Percentiles rank a stretch among this genome's conserved stretches.
phyloP scores from a whole-genome alignment of 2,329 filamentous ascomycete species.

The Xylaria sp. region DNA sequence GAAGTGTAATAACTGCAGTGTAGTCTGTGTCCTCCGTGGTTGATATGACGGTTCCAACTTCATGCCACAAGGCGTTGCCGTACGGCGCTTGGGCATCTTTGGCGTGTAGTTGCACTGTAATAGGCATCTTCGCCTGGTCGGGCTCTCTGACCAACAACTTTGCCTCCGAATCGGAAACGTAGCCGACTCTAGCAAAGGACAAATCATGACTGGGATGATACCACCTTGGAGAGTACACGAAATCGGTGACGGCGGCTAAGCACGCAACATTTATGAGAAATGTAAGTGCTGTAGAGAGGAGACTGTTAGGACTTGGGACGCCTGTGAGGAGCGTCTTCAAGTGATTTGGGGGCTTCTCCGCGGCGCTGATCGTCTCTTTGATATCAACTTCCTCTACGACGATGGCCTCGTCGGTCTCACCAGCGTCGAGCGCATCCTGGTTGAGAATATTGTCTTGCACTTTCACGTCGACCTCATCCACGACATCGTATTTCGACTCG shows the following conservation, averaged over 20 bases:
- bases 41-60: conserved; percentile 70
- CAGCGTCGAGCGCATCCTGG: conserved; percentile 51
- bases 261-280: conserved; percentile 78
- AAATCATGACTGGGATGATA: conserved; percentile 78
- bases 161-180: conserved; percentile 83
- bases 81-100: conserved; percentile 62
- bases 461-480: conserved; percentile 69
- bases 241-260: conserved; percentile 77
- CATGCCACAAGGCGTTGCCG: conserved; percentile 72
- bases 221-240: conserved; percentile 77
- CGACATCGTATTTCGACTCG: conserved; percentile 66
- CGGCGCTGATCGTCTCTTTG: conserved; percentile 69
- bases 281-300: conserved; percentile 72
- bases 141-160: conserved; percentile 88
- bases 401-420: conserved; percentile 49
- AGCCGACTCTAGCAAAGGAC: conserved; percentile 87
- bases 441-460: conserved; percentile 60
- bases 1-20: conserved; percentile 76
- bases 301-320: conserved; percentile 76
- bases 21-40: conserved; percentile 85
- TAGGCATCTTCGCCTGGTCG: conserved; percentile 76
- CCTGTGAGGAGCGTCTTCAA: conserved; percentile 79
- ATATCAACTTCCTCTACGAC: conserved; percentile 67
- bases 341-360: conserved; percentile 66
- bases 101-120: conserved; percentile 75